Base-by-base conservation (phyloP, 2,329 filamentous ascomycete genomes). In the Corinectria fuckeliana region DNA sequence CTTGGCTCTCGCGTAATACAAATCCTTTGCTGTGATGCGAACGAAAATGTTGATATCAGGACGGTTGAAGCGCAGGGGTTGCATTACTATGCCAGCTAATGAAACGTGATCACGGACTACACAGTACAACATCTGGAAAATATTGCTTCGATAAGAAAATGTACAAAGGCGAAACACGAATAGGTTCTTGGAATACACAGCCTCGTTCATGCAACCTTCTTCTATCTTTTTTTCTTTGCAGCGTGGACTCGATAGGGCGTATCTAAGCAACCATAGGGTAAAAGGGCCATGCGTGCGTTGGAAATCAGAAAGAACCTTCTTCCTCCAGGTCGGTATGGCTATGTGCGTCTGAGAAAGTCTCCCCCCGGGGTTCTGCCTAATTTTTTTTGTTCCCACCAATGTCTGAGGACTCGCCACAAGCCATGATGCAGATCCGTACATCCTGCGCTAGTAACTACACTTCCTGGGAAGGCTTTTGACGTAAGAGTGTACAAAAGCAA, bases 401-500 rank as follows among this genome's bases (percentile, higher is more conserved):
- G 51, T 58, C 57, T 44, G 60, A 59, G 50, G 51, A 60, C 56
- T 69, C 52, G 67, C 63, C 53, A 65, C 50, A 60, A 53, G 57
- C 61, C 52, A 64, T 61, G 54, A 54, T 60, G 56, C 50, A 54
- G 60, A 51, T 67, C 54, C 57, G 61, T 69, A 62, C 62, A 69
- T 58, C 67, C 58, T 62, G 65, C 58, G 56, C 57, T 60, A 60
- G 36, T 54, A 36, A 59, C 59, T 56, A 30, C 51, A 53, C 68
- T 41, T 49, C 39, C 58, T 68, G 58, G 54, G 50, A 36, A 36
- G 57, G 57, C 56, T 67, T 63, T 61, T 61, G 58, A 55, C 61
- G 63, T 64, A 66, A 68, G 68, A 71, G 72, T 63, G 66, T 69
- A 71, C 72, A 73, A 67, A 67, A 62, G 60, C 66, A 60, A 64